These are phyloP conservation scores for Schizophyllum commune DNA, from an alignment of 1,284 basidiomycete genomes.

Conservation along the genomic window DNA sequence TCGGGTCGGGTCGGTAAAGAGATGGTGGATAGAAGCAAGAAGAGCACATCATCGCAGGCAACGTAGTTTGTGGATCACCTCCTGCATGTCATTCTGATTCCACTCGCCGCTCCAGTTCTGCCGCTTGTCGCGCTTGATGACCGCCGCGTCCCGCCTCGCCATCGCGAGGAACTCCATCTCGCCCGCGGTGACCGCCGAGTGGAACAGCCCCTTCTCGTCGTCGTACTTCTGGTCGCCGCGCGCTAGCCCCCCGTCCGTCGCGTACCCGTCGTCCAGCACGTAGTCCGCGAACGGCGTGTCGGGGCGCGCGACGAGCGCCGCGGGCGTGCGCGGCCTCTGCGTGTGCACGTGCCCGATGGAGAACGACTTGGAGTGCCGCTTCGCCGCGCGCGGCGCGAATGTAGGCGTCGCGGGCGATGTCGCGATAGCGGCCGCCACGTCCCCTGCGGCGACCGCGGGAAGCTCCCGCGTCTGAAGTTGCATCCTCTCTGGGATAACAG, in stretches of 20 bases:
- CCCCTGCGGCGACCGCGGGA: not conserved
- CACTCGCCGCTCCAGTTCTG: conserved; percentile 16
- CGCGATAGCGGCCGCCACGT: not conserved
- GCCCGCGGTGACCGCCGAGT: not conserved
- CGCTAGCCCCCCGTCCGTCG: not conserved
- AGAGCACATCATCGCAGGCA: not conserved
- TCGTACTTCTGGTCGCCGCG: too few species aligned
- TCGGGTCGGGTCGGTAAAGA: too few species aligned
- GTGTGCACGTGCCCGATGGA: not conserved
- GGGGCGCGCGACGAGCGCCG: conserved; percentile 4
- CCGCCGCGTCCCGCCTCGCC: not conserved
- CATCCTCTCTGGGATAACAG: too few species aligned
- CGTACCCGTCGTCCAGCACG: not conserved
- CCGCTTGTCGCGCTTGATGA: conserved; percentile 9
- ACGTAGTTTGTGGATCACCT: conserved; percentile 12
- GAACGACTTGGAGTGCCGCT: not conserved
- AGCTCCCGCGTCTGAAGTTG: not conserved
- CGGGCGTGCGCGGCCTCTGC: not conserved
- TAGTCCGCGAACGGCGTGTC: conserved; percentile 10
- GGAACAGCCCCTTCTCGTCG: too few species aligned
- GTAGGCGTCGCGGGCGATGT: not conserved
- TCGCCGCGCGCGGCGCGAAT: not conserved
- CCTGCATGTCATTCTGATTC: conserved; percentile 12
- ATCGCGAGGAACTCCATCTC: not conserved
- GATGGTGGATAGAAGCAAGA: too few species aligned